phyloP scores from a whole-genome alignment of 2,329 filamentous ascomycete genomes.

The Colletotrichum magnum region DNA sequence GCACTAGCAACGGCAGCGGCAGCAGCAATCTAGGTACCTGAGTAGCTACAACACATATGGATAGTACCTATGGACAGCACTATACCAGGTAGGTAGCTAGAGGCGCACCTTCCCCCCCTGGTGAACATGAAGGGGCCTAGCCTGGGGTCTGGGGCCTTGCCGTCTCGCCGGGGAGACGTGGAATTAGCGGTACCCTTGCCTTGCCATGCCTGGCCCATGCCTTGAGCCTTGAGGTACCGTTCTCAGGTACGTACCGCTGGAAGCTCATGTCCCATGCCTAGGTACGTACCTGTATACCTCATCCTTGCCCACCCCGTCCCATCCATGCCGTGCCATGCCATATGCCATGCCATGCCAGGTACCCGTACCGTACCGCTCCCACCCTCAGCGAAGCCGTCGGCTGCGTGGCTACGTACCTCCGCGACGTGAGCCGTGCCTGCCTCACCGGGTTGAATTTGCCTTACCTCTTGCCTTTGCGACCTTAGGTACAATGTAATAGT shows the following conservation, averaged over 20 bases:
- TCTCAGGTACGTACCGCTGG: background rate
- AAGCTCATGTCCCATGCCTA: conserved; percentile 13
- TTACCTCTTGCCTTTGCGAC: background rate
- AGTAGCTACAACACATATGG: background rate
- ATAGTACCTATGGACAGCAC: too few relatives aligned
- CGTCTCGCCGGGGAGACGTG: conserved; percentile 34
- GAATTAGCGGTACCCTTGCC: conserved; percentile 27
- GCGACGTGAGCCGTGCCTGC: background rate
- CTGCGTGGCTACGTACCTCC: conserved; percentile 19
- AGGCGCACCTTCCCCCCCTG: conserved; percentile 32
- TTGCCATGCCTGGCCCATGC: conserved; percentile 22
- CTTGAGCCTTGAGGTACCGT: conserved; percentile 19
- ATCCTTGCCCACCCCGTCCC: conserved; percentile 18
- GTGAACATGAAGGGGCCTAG: conserved; percentile 8
- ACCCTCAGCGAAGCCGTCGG: conserved; percentile 17
- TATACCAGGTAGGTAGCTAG: background rate
- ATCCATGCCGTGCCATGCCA: conserved; percentile 33
- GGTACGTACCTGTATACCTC: background rate
- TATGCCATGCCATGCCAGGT: conserved; percentile 37
- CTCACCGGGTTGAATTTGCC: background rate
- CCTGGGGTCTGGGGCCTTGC: conserved; percentile 32
- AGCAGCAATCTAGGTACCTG: background rate
- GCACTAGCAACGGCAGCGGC: conserved; percentile 8
- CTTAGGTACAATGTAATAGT: background rate
- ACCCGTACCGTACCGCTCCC: conserved; percentile 27